These are phyloP conservation scores for Rhodotorula sp. DNA, from an alignment of 1,284 basidiomycete genomes.

Conservation along the genomic window DNA sequence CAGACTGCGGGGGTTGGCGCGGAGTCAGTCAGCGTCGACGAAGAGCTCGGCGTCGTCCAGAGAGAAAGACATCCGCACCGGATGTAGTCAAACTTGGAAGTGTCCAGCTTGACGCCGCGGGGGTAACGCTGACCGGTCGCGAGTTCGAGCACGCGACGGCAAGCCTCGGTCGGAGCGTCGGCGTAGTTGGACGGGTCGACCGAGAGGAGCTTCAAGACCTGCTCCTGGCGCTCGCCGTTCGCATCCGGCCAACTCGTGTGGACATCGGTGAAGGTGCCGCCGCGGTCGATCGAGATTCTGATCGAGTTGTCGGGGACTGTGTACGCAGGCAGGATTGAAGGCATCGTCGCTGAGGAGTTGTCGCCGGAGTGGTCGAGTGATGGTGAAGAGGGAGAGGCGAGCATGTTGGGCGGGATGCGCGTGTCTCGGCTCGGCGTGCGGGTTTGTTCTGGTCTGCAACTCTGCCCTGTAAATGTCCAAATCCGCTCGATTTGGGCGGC, in stretches of 20 bases:
- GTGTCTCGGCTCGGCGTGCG: background rate
- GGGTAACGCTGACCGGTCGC: slow-evolving; percentile 67
- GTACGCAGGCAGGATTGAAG: slow-evolving; percentile 5
- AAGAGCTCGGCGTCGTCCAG: slow-evolving; percentile 50
- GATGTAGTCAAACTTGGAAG: slow-evolving; percentile 73
- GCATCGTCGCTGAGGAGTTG: slow-evolving; percentile 5
- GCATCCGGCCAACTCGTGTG: slow-evolving; percentile 29
- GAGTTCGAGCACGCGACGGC: slow-evolving; percentile 81
- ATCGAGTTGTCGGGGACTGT: slow-evolving; percentile 21
- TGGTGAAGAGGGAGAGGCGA: background rate
- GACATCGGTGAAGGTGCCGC: slow-evolving; percentile 48
- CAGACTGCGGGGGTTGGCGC: slow-evolving; percentile 61
- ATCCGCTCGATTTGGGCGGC: too few species aligned
- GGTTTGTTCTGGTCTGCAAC: background rate
- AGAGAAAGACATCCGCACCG: slow-evolving; percentile 70
- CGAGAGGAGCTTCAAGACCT: slow-evolving; percentile 52
- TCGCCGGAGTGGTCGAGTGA: background rate
- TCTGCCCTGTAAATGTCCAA: too few species aligned
- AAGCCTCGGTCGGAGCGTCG: slow-evolving; percentile 93
- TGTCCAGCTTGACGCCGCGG: slow-evolving; percentile 66
- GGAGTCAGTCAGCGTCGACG: slow-evolving; percentile 79
- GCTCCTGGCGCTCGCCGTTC: slow-evolving; percentile 41
- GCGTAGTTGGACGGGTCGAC: slow-evolving; percentile 70
- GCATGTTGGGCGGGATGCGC: background rate
- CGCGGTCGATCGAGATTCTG: slow-evolving; percentile 42